These are phyloP conservation scores for Astrothelium macrocarpum DNA, from an alignment of 495 filamentous ascomycete species.

Conservation along the genomic window DNA sequence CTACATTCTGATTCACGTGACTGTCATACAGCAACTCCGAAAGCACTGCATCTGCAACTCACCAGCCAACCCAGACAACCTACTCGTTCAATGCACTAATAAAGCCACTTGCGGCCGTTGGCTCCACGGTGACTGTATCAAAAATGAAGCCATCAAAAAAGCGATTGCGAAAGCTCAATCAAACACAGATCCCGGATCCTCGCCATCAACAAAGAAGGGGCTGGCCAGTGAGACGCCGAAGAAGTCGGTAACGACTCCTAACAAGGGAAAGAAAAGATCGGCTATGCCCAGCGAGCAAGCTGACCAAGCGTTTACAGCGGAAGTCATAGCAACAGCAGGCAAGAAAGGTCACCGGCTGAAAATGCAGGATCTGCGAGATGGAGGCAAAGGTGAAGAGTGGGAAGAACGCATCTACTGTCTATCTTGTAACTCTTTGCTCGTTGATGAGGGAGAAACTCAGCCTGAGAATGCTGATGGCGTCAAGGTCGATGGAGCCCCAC, in stretches of 20 bases:
- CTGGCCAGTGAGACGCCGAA: background rate
- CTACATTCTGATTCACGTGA: background rate
- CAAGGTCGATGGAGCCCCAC: background rate
- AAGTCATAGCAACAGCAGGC: background rate
- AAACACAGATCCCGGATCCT: background rate
- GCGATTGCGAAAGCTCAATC: background rate
- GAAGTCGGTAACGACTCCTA: background rate
- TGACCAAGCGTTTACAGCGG: background rate
- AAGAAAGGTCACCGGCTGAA: background rate
- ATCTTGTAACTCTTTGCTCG: background rate
- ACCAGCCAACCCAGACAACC: slow-evolving; percentile 22
- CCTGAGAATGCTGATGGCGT: background rate
- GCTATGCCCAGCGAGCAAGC: background rate
- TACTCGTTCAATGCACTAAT: slow-evolving; percentile 19
- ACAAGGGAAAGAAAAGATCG: background rate
- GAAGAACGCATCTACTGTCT: slow-evolving; percentile 3
- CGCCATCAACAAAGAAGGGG: background rate
- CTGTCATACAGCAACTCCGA: slow-evolving; percentile 15
- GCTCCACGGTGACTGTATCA: slow-evolving; percentile 22
- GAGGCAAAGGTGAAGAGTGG: background rate
- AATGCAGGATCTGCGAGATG: background rate
- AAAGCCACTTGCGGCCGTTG: slow-evolving; percentile 18
- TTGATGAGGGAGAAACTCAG: background rate
- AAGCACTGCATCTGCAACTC: slow-evolving; percentile 14
- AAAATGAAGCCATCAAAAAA: slow-evolving; percentile 13